A percentile compares a stretch with the other conserved stretches of the same genome.
These are phyloP conservation scores for Salvia sclarea DNA, from an alignment of 305 asterid species.

Conservation along the genomic window DNA sequence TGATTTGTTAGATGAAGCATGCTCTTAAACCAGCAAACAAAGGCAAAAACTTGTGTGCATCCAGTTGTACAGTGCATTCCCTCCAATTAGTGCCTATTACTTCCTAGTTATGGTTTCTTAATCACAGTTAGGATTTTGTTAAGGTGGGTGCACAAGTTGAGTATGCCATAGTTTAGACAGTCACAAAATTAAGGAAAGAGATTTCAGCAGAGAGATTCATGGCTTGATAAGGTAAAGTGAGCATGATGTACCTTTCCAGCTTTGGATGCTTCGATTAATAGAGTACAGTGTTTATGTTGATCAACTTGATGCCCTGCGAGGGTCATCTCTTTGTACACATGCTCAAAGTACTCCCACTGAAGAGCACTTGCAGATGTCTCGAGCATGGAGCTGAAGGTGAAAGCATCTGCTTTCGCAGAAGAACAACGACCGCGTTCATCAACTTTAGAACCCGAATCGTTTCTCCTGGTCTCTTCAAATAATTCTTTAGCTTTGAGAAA, in stretches of 20 bases:
- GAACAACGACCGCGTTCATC: conserved; percentile 29
- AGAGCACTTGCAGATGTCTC: conserved; percentile 79
- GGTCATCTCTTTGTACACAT: conserved; percentile 76
- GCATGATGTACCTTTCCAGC: conserved; percentile 70
- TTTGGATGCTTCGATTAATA: conserved; percentile 71
- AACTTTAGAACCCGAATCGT: conserved; percentile 34
- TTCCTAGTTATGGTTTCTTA: no score
- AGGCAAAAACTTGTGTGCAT: no score
- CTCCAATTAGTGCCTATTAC: no score
- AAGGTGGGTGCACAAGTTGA: no score
- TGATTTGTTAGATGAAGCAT: no score
- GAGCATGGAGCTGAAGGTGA: conserved; percentile 77
- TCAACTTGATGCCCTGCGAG: conserved; percentile 60
- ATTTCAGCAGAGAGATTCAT: not conserved
- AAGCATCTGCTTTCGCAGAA: conserved; percentile 51
- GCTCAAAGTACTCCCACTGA: conserved; percentile 92
- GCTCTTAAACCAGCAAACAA: no score
- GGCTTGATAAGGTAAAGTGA: not conserved
- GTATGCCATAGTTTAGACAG: not conserved
- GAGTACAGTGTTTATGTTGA: conserved; percentile 52
- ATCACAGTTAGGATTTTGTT: no score
- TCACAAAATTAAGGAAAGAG: not conserved
- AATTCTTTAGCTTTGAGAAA: conserved; percentile 78
- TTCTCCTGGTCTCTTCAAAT: conserved; percentile 60
- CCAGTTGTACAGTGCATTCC: no score